Evolutionary conservation across 148 eudicot genomes (phyloP).

Genomic region (Amaranthus palmeri): DNA sequence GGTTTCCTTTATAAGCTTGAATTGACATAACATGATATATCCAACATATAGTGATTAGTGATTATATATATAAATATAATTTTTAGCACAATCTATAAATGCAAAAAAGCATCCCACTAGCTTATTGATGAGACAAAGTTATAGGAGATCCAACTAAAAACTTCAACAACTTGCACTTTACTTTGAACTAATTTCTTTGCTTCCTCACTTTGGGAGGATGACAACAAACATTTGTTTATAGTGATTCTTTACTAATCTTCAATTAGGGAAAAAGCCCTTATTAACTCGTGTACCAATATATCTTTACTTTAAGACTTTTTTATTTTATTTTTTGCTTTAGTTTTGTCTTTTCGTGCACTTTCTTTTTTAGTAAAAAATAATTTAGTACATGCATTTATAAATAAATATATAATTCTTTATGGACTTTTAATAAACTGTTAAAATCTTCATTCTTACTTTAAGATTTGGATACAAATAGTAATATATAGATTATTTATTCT

Average conservation of each 20-base stretch:
- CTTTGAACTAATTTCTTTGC: constrained; percentile 15
- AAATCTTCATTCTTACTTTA: neutral
- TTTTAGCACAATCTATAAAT: neutral
- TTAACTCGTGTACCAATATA: constrained; percentile 10
- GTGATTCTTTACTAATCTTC: neutral
- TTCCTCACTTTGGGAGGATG: neutral
- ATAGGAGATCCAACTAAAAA: constrained; percentile 10
- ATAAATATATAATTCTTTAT: neutral
- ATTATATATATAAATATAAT: neutral
- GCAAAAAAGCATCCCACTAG: constrained; percentile 11
- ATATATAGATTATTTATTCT: neutral
- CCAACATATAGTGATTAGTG: neutral
- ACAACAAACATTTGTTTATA: neutral
- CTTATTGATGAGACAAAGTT: constrained; percentile 14
- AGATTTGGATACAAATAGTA: neutral
- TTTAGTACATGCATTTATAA: neutral
- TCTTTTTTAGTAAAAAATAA: neutral
- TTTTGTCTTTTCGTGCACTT: neutral
- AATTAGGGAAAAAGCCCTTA: neutral
- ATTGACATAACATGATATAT: constrained; percentile 5
- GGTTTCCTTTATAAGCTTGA: constrained; percentile 3
- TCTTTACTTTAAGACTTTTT: neutral
- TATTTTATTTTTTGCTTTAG: neutral
- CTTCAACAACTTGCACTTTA: constrained; percentile 15
- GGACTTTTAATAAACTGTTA: neutral